A percentile compares a stretch with the other conserved stretches of the same genome.
Evolutionary conservation across 2,329 filamentous ascomycete species (phyloP).

Genomic region (Neocatenulostroma microsporum): DNA sequence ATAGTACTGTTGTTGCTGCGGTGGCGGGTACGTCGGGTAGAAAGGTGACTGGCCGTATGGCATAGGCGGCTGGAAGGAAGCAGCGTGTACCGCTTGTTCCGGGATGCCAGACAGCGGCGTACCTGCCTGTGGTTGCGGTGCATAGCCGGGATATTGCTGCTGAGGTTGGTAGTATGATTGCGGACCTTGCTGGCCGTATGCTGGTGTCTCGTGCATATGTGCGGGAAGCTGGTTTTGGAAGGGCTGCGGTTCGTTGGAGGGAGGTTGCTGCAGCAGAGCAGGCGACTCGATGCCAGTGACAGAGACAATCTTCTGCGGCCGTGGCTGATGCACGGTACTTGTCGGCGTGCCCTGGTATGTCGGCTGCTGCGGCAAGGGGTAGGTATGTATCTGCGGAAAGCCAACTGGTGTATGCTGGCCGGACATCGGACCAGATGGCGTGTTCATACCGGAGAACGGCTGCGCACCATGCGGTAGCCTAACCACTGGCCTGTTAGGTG

Average conservation of each 20-base stretch:
- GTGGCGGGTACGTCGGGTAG: slow-evolving; percentile 44
- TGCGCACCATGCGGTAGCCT: slow-evolving; percentile 62
- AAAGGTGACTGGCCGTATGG: slow-evolving; percentile 51
- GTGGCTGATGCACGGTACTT: slow-evolving; percentile 83
- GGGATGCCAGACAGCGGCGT: slow-evolving; percentile 88
- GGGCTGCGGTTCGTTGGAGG: slow-evolving; percentile 58
- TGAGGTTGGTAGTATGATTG: slow-evolving; percentile 43
- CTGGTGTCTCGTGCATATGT: slow-evolving; percentile 54
- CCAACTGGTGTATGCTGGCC: slow-evolving; percentile 39
- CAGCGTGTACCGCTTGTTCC: slow-evolving; percentile 83
- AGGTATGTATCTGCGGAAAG: slow-evolving; percentile 45
- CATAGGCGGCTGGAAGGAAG: slow-evolving; percentile 66
- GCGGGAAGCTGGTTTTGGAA: slow-evolving; percentile 93
- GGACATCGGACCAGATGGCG: slow-evolving; percentile 27
- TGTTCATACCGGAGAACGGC: slow-evolving; percentile 26
- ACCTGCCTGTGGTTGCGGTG: slow-evolving; percentile 62
- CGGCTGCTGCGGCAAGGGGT: slow-evolving; percentile 48
- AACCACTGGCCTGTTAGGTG: slow-evolving; percentile 67
- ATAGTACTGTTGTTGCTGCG: slow-evolving; percentile 45
- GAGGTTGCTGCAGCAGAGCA: slow-evolving; percentile 43
- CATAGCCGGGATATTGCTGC: slow-evolving; percentile 50
- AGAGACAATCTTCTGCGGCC: slow-evolving; percentile 88
- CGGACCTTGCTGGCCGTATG: slow-evolving; percentile 39
- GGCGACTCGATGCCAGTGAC: slow-evolving; percentile 88
- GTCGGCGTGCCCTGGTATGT: slow-evolving; percentile 54